Evolutionary conservation across 2,329 filamentous ascomycete species (phyloP).

Genomic region (Calonectria leucothoes): DNA sequence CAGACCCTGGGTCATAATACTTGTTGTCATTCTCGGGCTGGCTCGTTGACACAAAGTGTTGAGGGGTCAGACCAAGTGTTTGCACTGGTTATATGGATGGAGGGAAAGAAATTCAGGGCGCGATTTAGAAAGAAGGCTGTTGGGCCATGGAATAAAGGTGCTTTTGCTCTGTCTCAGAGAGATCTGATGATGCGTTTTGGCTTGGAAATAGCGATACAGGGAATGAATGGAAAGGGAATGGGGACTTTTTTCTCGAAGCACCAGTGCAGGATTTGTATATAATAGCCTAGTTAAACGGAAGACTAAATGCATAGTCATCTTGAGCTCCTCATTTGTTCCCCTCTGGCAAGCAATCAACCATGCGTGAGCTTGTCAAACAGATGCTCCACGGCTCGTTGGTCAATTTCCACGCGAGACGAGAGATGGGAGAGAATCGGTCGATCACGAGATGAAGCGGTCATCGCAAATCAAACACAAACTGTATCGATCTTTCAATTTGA

Average conservation of each 20-base stretch:
- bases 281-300: conserved; percentile 1
- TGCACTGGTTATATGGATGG: conserved; percentile 1
- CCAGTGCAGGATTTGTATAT: conserved; percentile 17
- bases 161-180: background rate
- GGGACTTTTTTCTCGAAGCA: background rate
- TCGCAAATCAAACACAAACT: no score
- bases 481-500: background rate
- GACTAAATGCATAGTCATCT: background rate
- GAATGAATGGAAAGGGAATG: background rate
- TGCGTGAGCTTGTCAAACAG: no score
- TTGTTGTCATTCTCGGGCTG: conserved; percentile 8
- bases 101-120: background rate
- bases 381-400: no score
- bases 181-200: conserved; percentile 11
- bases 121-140: background rate
- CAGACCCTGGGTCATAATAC: conserved; percentile 7
- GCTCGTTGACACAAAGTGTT: conserved; percentile 9
- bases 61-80: conserved; percentile 1
- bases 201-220: conserved; percentile 5
- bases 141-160: background rate
- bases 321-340: background rate
- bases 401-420: background rate
- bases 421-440: background rate
- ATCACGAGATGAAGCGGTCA: background rate
- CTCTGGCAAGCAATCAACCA: background rate